phyloP scores from a whole-genome alignment of 1,284 basidiomycete genomes.

The Leccinum solheimii region DNA sequence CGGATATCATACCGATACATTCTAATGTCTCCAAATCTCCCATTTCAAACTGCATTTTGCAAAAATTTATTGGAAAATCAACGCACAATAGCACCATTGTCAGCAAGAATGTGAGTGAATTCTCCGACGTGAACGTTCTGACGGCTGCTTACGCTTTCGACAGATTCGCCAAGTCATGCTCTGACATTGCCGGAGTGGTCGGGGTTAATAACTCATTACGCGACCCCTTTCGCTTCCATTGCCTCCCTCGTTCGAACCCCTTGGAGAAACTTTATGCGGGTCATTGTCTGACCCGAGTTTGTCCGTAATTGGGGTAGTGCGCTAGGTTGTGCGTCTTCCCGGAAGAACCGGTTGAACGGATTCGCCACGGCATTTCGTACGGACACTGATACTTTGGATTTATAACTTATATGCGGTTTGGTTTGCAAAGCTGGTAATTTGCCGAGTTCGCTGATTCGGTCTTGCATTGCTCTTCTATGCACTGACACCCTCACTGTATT shows the following conservation, averaged over 20 bases:
- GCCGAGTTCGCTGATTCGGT: neutral
- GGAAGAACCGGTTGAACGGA: slow-evolving; percentile 5
- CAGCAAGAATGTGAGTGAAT: slow-evolving; percentile 63
- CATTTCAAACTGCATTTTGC: slow-evolving; percentile 3
- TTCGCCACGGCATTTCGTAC: slow-evolving; percentile 5
- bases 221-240: neutral
- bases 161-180: slow-evolving; percentile 59
- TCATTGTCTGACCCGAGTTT: neutral
- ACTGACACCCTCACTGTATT: neutral
- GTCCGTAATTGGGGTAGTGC: neutral
- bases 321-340: neutral
- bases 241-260: neutral
- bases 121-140: slow-evolving; percentile 3
- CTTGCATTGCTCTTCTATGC: neutral
- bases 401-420: neutral
- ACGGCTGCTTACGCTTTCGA: neutral
- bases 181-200: slow-evolving; percentile 28
- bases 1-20: slow-evolving; percentile 19
- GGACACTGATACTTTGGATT: neutral
- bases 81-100: slow-evolving; percentile 55
- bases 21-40: slow-evolving; percentile 13
- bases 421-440: slow-evolving; percentile 1
- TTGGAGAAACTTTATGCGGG: neutral
- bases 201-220: neutral
- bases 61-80: slow-evolving; percentile 13